A percentile compares a stretch with the other conserved stretches of the same genome.
Conservation (phyloP, 176 grass and related monocot genomes). For the Hsuehochloa calcarea region DNA sequence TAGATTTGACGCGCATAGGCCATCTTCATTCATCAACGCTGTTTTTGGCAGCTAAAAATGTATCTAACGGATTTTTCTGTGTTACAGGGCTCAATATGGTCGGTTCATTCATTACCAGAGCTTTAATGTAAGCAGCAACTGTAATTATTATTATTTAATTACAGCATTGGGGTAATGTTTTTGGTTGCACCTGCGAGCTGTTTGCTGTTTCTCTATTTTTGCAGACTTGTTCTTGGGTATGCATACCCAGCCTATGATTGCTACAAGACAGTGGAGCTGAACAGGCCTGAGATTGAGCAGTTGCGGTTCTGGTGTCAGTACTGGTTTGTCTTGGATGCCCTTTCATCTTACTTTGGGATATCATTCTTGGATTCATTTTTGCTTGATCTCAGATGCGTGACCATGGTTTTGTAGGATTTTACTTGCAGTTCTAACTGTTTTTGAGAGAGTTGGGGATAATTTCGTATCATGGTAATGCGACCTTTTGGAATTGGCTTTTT, state of each 20-base stretch:
- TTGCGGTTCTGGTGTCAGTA: constrained; percentile 97
- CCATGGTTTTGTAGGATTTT: constrained; percentile 63
- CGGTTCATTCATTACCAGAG: constrained; percentile 53
- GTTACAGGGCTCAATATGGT: constrained; percentile 56
- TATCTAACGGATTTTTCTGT: constrained; percentile 26
- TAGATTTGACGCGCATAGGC: background rate
- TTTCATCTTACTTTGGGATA: constrained; percentile 19
- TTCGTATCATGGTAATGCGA: constrained; percentile 80
- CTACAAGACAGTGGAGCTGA: constrained; percentile 83
- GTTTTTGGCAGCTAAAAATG: background rate
- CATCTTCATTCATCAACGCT: background rate
- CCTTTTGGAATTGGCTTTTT: background rate
- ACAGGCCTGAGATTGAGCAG: constrained; percentile 75
- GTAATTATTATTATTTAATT: background rate
- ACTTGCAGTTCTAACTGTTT: constrained; percentile 63
- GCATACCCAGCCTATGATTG: constrained; percentile 89
- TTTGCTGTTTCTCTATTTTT: background rate
- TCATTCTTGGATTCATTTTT: background rate
- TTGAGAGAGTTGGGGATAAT: constrained; percentile 77
- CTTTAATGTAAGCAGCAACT: constrained; percentile 53
- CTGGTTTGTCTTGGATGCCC: constrained; percentile 44
- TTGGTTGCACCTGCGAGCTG: background rate
- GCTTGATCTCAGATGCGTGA: background rate
- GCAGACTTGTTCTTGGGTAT: constrained; percentile 83
- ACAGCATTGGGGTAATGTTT: background rate